A percentile compares a stretch with the other conserved stretches of the same genome.
These are phyloP conservation scores for Inonotus obliquus DNA, from an alignment of 1,284 basidiomycete species.

Conservation along the genomic window DNA sequence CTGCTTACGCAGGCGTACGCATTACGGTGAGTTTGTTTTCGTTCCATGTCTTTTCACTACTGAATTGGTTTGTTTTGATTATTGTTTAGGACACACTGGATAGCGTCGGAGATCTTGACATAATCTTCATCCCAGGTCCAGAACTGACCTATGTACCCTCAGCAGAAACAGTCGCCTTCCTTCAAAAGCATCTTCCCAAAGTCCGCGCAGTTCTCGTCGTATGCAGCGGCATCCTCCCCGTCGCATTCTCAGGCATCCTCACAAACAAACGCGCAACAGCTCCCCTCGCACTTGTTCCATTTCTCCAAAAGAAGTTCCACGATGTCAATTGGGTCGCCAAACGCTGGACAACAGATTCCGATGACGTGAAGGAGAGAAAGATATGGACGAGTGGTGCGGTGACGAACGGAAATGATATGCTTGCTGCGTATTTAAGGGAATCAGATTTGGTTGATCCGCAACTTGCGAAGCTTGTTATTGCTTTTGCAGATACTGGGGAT, in stretches of 20 bases:
- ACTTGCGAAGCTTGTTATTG: constrained; percentile 4
- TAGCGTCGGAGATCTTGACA: constrained; percentile 12
- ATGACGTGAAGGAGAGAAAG: not conserved
- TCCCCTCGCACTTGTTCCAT: constrained; percentile 6
- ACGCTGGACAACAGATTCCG: constrained; percentile 5
- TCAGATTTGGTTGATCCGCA: not conserved
- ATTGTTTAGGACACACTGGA: constrained; percentile 10
- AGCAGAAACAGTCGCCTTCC: constrained; percentile 5
- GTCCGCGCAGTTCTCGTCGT: constrained; percentile 6
- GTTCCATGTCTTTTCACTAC: not conserved
- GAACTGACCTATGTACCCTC: constrained; percentile 8
- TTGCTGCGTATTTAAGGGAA: constrained; percentile 12
- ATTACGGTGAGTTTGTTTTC: constrained; percentile 5
- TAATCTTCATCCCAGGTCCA: constrained; percentile 15
- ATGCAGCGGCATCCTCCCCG: constrained; percentile 14
- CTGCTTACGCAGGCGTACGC: not conserved
- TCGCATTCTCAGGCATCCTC: constrained; percentile 11
- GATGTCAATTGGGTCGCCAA: constrained; percentile 12
- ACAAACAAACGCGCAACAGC: constrained; percentile 13
- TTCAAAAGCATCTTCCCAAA: not conserved
- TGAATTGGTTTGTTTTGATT: no score
- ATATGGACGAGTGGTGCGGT: constrained; percentile 17
- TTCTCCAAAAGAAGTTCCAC: constrained; percentile 3
- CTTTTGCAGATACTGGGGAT: constrained; percentile 6
- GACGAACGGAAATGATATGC: constrained; percentile 16